Conservation (phyloP, 2,329 filamentous ascomycete species). For the Penicillium sp. region DNA sequence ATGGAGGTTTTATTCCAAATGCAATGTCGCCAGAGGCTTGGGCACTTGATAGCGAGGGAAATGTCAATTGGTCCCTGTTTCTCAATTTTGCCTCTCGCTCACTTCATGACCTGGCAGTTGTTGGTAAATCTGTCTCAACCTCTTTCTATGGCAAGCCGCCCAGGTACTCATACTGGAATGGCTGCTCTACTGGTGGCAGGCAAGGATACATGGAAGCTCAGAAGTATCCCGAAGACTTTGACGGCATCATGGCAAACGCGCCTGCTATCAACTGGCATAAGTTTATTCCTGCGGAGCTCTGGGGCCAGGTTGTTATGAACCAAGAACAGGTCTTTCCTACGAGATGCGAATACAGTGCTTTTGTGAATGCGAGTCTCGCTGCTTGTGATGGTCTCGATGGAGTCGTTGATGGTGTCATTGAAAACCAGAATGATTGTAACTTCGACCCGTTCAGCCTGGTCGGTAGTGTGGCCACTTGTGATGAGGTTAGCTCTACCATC, state of each 20-base stretch:
- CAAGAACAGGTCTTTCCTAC: neutral
- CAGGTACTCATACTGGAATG: neutral
- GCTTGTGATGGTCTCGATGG: neutral
- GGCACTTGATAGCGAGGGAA: neutral
- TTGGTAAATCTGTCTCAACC: neutral
- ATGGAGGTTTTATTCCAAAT: neutral
- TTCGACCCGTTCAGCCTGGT: neutral
- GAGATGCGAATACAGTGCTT: neutral
- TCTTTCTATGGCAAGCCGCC: neutral
- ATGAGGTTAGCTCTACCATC: neutral
- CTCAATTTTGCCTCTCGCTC: neutral
- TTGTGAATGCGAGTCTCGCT: neutral
- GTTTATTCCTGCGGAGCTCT: neutral
- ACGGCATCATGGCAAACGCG: neutral
- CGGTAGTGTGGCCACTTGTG: neutral
- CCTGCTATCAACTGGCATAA: neutral
- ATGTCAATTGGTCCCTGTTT: neutral
- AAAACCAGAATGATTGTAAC: neutral
- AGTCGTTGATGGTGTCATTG: neutral
- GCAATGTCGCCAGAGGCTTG: neutral
- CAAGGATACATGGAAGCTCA: neutral
- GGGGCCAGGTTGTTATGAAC: neutral
- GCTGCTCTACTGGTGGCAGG: neutral
- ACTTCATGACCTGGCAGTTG: neutral
- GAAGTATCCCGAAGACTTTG: neutral